Percentiles rank a stretch among this genome's conserved stretches.
Evolutionary conservation across 495 filamentous ascomycete genomes (phyloP).

Genomic region (Gamarada debralockiae): DNA sequence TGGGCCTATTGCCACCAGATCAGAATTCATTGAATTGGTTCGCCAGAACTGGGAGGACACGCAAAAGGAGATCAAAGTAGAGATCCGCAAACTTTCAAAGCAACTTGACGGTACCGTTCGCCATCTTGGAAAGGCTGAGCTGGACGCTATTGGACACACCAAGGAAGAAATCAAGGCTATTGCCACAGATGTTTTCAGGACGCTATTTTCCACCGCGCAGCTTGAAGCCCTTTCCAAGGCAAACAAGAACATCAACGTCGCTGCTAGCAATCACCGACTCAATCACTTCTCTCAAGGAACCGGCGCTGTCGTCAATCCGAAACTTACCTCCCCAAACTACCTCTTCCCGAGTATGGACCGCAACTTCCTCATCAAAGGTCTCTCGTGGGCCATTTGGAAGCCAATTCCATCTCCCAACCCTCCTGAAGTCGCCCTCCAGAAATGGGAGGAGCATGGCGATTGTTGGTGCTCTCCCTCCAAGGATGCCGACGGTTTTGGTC

Average conservation of each 20-base stretch:
- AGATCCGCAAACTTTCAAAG: slow-evolving; percentile 21
- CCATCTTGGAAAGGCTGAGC: slow-evolving; percentile 8
- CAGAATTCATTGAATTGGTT: slow-evolving; percentile 19
- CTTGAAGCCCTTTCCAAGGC: slow-evolving; percentile 27
- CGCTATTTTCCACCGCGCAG: slow-evolving; percentile 31
- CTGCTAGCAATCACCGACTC: slow-evolving; percentile 4
- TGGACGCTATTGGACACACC: neutral
- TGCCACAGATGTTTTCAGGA: slow-evolving; percentile 25
- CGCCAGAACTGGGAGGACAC: slow-evolving; percentile 19
- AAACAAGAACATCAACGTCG: slow-evolving; percentile 10
- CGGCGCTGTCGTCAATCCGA: slow-evolving; percentile 18
- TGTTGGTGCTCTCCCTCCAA: slow-evolving; percentile 59
- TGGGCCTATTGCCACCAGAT: slow-evolving; percentile 12
- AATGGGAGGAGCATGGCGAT: slow-evolving; percentile 59
- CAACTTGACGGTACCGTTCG: slow-evolving; percentile 16
- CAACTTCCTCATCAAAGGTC: neutral
- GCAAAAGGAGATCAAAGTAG: slow-evolving; percentile 24
- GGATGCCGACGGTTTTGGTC: slow-evolving; percentile 20
- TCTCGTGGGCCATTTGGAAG: neutral
- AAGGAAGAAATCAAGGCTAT: slow-evolving; percentile 28
- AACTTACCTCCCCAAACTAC: slow-evolving; percentile 17
- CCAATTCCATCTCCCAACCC: slow-evolving; percentile 18
- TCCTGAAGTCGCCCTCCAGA: slow-evolving; percentile 41
- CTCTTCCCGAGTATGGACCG: slow-evolving; percentile 16
- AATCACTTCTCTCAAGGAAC: slow-evolving; percentile 23